phyloP scores from a whole-genome alignment of 2,329 filamentous ascomycete species.

The Fusarium sp. region DNA sequence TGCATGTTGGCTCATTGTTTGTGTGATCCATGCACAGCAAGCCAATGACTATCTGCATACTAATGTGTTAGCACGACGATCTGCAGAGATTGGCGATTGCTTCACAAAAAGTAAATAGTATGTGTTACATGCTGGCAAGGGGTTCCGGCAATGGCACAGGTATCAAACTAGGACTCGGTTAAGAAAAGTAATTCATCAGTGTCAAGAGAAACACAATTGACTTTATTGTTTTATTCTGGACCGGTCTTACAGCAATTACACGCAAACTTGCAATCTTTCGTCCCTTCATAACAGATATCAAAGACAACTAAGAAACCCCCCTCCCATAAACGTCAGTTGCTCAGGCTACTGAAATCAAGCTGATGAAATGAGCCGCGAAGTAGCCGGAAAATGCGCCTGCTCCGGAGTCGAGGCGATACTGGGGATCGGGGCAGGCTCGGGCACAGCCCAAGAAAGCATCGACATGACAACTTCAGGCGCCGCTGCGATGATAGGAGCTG shows the following conservation, averaged over 20 bases:
- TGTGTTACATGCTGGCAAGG: neutral
- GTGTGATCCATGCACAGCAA: neutral
- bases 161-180: no score
- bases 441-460: constrained; percentile 18
- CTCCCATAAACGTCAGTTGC: neutral
- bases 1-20: neutral
- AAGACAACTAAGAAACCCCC: neutral
- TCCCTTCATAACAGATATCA: constrained; percentile 14
- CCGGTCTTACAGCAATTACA: neutral
- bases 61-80: neutral
- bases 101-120: neutral
- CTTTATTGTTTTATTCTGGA: neutral
- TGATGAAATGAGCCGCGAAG: constrained; percentile 18
- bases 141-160: no score
- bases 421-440: constrained; percentile 30
- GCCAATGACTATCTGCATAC: neutral
- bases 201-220: neutral
- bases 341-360: neutral
- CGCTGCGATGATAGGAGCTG: constrained; percentile 23
- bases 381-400: constrained; percentile 17
- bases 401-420: constrained; percentile 19
- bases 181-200: no score
- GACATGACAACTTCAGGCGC: constrained; percentile 30
- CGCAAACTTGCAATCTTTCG: neutral
- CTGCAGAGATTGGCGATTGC: neutral